Base-by-base conservation (phyloP, 805 yeast species). In the Cyberlindnera samutprakarnensis region DNA sequence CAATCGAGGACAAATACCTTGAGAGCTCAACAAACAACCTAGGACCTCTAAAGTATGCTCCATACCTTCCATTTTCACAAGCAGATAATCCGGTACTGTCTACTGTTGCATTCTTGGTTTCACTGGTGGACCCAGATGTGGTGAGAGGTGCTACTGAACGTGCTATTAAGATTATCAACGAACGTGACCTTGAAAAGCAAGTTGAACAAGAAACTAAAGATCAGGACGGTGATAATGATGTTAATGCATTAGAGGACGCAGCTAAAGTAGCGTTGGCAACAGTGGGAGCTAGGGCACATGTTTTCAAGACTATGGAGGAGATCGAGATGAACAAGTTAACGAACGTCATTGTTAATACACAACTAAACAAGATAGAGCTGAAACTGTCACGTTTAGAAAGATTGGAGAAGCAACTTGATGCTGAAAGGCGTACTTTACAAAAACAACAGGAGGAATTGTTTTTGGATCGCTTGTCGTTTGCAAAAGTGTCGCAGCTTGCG, bases 61-160 rank as follows among this genome's bases (percentile, higher is more conserved):
- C 94, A 4, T 81, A 85, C 53, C 67, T 90, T 31, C 95, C 97
- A 11, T 79, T 84, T 30, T 74, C 85, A 23, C 72, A 85, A 27
- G 74, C 79, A 18, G 97, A 92, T 46, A 92, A 92, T 56, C 98
- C 99, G 3, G 87, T 92, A 4, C 69, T 92, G 62, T 80, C 94
- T 23, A 90, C 94, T n/a, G 70, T 92, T 41, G 79, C 95, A 11
- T 92, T 88, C 56, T 64, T 92, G 57, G 77, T 88, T 0, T 78
- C 85, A 23, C 59, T 88, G 30, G 94, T 87, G 13, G 96, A 90
- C 48, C 81, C 90, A 10, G 80, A 79, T 25, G 82, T 82, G 15
- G 95, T 90, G 1, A 75, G 77, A 35, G 86, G 88, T 9, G 94
- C 94, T 21, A 79, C 94, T 7, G 59, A 51, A 19, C 62, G 77